Percentiles rank a stretch among this genome's conserved stretches.
Evolutionary conservation across 1,139 yeast genomes (phyloP).

Genomic region (Suhomyces chickasaworum): DNA sequence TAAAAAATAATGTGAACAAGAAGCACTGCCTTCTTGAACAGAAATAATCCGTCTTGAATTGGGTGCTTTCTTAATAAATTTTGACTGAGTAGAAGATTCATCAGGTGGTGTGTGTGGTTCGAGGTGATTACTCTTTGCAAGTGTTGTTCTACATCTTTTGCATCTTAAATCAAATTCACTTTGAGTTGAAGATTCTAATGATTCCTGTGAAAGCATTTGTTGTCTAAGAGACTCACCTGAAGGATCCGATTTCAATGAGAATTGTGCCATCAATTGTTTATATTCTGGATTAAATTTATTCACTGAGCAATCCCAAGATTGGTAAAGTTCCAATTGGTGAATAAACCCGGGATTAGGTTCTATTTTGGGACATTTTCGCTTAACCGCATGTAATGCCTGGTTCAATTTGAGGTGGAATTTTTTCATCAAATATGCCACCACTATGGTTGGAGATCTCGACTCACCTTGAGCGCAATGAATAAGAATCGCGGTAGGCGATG

Average conservation of each 20-base stretch:
- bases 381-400: constrained; percentile 73
- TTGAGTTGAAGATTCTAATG: constrained; percentile 1
- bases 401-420: constrained; percentile 58
- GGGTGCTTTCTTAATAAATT: constrained; percentile 62
- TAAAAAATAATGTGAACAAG: constrained; percentile 79
- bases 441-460: constrained; percentile 74
- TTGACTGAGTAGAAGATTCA: constrained; percentile 60
- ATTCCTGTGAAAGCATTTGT: constrained; percentile 18
- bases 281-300: constrained; percentile 27
- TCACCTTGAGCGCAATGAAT: constrained; percentile 87
- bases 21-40: constrained; percentile 54
- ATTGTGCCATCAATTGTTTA: constrained; percentile 29
- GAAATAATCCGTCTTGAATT: constrained; percentile 56
- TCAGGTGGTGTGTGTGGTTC: constrained; percentile 64
- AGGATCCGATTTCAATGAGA: constrained; percentile 32
- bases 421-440: constrained; percentile 79
- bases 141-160: constrained; percentile 63
- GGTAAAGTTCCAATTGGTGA: constrained; percentile 68
- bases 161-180: constrained; percentile 54
- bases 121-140: constrained; percentile 53
- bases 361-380: constrained; percentile 56
- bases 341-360: constrained; percentile 80
- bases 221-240: constrained; percentile 23
- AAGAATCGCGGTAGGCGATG: constrained; percentile 30
- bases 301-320: constrained; percentile 32